A percentile compares a stretch with the other conserved stretches of the same genome.
Evolutionary conservation across 2,329 filamentous ascomycete genomes (phyloP).

Genomic region (Alternaria solani): DNA sequence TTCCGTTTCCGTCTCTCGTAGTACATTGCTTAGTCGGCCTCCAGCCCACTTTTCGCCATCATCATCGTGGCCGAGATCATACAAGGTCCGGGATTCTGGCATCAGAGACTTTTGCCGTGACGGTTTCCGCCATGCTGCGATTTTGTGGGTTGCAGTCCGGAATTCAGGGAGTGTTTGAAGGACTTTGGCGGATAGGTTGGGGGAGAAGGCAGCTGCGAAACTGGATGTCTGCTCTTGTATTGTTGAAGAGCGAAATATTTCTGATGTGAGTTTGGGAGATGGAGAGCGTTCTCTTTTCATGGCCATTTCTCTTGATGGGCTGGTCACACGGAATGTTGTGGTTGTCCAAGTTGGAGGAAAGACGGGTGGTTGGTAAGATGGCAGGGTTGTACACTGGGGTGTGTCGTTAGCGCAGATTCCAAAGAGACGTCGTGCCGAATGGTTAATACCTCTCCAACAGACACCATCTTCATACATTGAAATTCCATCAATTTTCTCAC

Average conservation of each 20-base stretch:
- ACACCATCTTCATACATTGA: conserved; percentile 3
- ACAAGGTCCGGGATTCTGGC: conserved; percentile 46
- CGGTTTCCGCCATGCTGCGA: conserved; percentile 60
- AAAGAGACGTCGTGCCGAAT: conserved; percentile 20
- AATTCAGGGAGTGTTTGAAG: conserved; percentile 57
- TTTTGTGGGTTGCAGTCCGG: conserved; percentile 58
- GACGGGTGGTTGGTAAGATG: conserved; percentile 5
- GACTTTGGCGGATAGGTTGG: conserved; percentile 49
- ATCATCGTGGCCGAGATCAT: conserved; percentile 59
- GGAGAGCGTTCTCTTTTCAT: conserved; percentile 41
- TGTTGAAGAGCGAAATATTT: conserved; percentile 56
- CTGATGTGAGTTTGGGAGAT: conserved; percentile 18
- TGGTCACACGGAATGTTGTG: conserved; percentile 1
- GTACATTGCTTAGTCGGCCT: conserved; percentile 56
- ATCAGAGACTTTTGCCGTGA: conserved; percentile 58
- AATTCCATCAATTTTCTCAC: neutral
- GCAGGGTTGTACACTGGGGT: conserved; percentile 17
- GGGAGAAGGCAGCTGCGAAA: conserved; percentile 61
- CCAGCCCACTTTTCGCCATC: conserved; percentile 64
- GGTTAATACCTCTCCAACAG: neutral
- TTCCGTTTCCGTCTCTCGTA: conserved; percentile 54
- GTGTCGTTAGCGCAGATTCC: conserved; percentile 6
- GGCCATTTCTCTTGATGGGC: conserved; percentile 32
- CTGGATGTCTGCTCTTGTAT: conserved; percentile 61
- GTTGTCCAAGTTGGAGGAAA: conserved; percentile 7